Percentiles rank a stretch among this genome's conserved stretches.
Conservation (phyloP, 1,284 basidiomycete species). For the Mycena sp. region DNA sequence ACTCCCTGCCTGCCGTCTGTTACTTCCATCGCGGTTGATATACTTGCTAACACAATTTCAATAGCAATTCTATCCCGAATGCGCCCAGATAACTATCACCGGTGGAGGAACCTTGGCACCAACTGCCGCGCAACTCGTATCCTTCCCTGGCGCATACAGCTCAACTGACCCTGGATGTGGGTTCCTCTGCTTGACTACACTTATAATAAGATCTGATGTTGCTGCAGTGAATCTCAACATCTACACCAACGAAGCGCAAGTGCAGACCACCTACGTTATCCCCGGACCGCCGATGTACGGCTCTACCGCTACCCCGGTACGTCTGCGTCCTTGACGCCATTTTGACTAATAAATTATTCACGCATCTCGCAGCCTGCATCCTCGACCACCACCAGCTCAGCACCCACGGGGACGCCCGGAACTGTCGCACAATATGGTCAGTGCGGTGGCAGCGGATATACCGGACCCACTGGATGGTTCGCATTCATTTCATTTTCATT, state of each 20-base stretch:
- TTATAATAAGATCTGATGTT: slow-evolving; percentile 9
- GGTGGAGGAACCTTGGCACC: slow-evolving; percentile 56
- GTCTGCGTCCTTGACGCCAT: too few relatives aligned
- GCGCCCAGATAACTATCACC: slow-evolving; percentile 60
- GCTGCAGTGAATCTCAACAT: slow-evolving; percentile 50
- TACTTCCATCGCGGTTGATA: too few relatives aligned
- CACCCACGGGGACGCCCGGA: slow-evolving; percentile 28
- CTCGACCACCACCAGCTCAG: slow-evolving; percentile 27
- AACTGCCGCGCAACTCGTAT: slow-evolving; percentile 54
- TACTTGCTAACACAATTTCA: too few relatives aligned
- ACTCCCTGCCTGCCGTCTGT: slow-evolving; percentile 64
- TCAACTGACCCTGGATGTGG: slow-evolving; percentile 55
- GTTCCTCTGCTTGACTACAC: too few relatives aligned
- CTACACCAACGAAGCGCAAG: slow-evolving; percentile 53
- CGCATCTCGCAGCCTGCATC: neutral
- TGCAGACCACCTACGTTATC: slow-evolving; percentile 51
- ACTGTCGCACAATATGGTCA: slow-evolving; percentile 52
- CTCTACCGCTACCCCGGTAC: neutral
- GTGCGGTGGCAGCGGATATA: slow-evolving; percentile 51
- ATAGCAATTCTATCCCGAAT: slow-evolving; percentile 67
- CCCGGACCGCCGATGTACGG: slow-evolving; percentile 53
- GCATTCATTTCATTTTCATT: slow-evolving; percentile 15
- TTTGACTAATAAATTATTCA: neutral
- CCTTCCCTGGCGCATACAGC: slow-evolving; percentile 61
- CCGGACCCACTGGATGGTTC: slow-evolving; percentile 52